Base-by-base conservation (phyloP, 1,284 basidiomycete genomes). In the Mycena citricolor region DNA sequence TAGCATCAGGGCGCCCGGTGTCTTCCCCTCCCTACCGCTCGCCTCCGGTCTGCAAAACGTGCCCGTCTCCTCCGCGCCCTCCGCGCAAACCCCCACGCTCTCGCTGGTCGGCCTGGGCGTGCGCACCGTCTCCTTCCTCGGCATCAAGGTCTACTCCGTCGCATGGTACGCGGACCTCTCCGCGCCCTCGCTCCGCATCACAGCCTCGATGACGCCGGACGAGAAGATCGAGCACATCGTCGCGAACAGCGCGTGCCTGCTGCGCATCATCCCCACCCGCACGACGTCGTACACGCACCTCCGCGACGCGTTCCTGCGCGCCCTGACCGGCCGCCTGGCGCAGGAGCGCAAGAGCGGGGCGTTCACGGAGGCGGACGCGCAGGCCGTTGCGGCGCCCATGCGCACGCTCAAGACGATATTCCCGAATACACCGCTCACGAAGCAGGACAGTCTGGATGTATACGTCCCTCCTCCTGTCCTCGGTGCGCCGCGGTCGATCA, bases 291-390 rank as follows among this genome's bases (percentile, higher is more conserved):
- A 85, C 59, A 75, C 78, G 14, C 92, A 94, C 58, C 70, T 94
- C 14, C 78, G 92, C 17, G 91, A 94, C 58, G 92, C 86, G 2
- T 93, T 94, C 57, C 73, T 89, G 60, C 80, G 92, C 25, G 76
- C 90, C 6, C 63, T 94, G 24, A 79, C 83, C 52, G 70, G 71
- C 0, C 81, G 90, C 10, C 68, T 90, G 52, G 70, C 76, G 28
- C 61, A 75, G 8, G 77, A 74, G 25, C 70, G 73, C 40, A 71
- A 79, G 53, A 65, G 69, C 11, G 77, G 73, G 7, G 64, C 66
- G 0, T 37, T 54, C 33, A 72, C 80, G 0, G 65, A 76, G 33
- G 81, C 83, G 37, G 76, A 77, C 17, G 82, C 80, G 46, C 57
- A 71, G 31, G 70, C 64, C 4, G 69, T 78, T 7, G 78, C 79